Percentiles rank a stretch among this genome's conserved stretches.
Conservation (phyloP, 768 basidiomycete genomes). For the Lanmaoa pseudosensibilis region DNA sequence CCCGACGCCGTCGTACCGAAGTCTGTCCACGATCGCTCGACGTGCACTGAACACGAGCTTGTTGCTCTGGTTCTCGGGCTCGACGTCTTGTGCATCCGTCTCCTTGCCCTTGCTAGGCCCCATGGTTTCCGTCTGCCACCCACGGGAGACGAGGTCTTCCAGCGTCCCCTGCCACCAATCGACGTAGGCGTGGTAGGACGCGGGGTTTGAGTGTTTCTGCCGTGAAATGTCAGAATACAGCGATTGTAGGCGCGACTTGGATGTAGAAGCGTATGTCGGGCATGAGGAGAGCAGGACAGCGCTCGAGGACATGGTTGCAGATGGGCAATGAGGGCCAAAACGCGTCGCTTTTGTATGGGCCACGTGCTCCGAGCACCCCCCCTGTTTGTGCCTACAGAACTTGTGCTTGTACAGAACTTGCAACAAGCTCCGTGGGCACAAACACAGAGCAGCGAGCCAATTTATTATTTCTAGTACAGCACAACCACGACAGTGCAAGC, state of each 20-base stretch:
- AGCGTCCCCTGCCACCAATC: conserved; percentile 85
- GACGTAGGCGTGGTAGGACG: conserved; percentile 75
- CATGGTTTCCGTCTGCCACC: conserved; percentile 44
- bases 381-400: background rate
- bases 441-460: background rate
- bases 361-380: conserved; percentile 11
- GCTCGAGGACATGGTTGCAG: conserved; percentile 20
- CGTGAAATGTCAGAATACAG: conserved; percentile 86
- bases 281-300: conserved; percentile 23
- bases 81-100: conserved; percentile 3
- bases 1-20: conserved; percentile 68
- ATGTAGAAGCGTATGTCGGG: conserved; percentile 29
- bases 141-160: conserved; percentile 56
- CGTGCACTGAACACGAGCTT: conserved; percentile 61
- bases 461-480: background rate
- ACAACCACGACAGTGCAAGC: background rate
- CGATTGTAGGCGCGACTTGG: conserved; percentile 60
- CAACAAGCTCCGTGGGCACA: too few species aligned
- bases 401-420: too few species aligned
- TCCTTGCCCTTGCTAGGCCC: conserved; percentile 9
- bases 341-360: conserved; percentile 9
- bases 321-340: background rate
- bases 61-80: conserved; percentile 35
- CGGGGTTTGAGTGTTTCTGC: conserved; percentile 82
- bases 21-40: conserved; percentile 52